phyloP scores from a whole-genome alignment of 768 basidiomycete genomes.

The Tricholoma hemisulphureum region DNA sequence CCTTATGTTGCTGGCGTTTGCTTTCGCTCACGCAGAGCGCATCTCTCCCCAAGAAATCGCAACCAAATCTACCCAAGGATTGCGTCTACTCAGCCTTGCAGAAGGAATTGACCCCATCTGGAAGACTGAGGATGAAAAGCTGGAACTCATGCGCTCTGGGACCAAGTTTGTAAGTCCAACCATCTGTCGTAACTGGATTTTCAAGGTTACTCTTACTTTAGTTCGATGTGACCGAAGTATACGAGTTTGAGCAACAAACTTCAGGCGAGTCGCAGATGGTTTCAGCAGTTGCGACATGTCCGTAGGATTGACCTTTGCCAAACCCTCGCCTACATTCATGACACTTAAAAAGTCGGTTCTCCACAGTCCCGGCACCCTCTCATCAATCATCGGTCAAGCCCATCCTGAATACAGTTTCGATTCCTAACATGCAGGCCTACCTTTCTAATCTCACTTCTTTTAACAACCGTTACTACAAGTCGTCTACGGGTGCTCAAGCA shows the following conservation, averaged over 20 bases:
- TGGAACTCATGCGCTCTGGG: conserved; percentile 33
- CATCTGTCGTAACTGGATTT: neutral
- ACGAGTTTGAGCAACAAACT: conserved; percentile 30
- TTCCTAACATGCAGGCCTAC: conserved; percentile 27
- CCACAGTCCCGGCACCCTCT: conserved; percentile 25
- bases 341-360: neutral
- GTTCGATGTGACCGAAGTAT: conserved; percentile 44
- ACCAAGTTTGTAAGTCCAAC: conserved; percentile 33
- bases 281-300: conserved; percentile 28
- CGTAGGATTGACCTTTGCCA: conserved; percentile 5
- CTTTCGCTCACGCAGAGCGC: conserved; percentile 25
- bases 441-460: conserved; percentile 32
- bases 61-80: conserved; percentile 31
- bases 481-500: conserved; percentile 30
- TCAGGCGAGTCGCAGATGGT: conserved; percentile 12
- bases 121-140: conserved; percentile 40
- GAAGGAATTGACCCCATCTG: conserved; percentile 39
- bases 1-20: conserved; percentile 21
- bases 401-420: conserved; percentile 20
- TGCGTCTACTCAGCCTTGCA: conserved; percentile 36
- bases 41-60: conserved; percentile 34
- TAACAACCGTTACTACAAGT: conserved; percentile 35
- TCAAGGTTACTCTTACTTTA: conserved; percentile 9
- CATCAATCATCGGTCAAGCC: conserved; percentile 22
- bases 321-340: neutral